Percentiles rank a stretch among this genome's conserved stretches.
Evolutionary conservation across 2,329 filamentous ascomycete genomes (phyloP).

Genomic region (Exophiala dermatitidis): DNA sequence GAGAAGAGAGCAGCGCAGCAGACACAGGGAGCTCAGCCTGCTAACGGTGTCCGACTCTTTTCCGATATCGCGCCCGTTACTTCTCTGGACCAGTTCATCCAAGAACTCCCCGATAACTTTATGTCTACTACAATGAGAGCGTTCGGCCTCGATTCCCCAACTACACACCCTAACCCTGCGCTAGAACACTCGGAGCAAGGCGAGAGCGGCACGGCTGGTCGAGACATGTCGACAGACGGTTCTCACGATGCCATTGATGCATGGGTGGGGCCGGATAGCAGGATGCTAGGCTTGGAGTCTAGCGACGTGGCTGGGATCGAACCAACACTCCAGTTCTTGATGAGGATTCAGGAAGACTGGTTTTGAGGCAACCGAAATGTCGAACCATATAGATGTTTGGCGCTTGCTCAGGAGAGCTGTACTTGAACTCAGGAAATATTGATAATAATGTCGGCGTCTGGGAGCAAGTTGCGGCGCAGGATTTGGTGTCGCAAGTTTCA

Average conservation of each 20-base stretch:
- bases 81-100: conserved; percentile 12
- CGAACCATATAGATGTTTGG: not conserved
- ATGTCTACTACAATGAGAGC: conserved; percentile 11
- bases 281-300: conserved; percentile 16
- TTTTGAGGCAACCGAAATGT: conserved; percentile 7
- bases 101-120: conserved; percentile 11
- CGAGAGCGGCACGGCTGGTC: not conserved
- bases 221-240: not conserved
- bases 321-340: conserved; percentile 15
- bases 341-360: conserved; percentile 19
- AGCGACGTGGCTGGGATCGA: conserved; percentile 17
- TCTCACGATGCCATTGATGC: conserved; percentile 1
- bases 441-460: too few relatives aligned
- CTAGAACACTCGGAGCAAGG: not conserved
- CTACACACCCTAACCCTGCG: not conserved
- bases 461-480: too few relatives aligned
- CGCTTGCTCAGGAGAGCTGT: too few relatives aligned
- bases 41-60: conserved; percentile 2
- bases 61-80: conserved; percentile 6
- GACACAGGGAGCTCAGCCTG: conserved; percentile 18
- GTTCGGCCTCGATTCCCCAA: conserved; percentile 9
- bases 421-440: too few relatives aligned
- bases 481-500: too few relatives aligned
- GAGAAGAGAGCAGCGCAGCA: conserved; percentile 47
- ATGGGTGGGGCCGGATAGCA: conserved; percentile 2